Base-by-base conservation (phyloP, 371 early-diverging fungal genomes). In the Globomyces sp. region DNA sequence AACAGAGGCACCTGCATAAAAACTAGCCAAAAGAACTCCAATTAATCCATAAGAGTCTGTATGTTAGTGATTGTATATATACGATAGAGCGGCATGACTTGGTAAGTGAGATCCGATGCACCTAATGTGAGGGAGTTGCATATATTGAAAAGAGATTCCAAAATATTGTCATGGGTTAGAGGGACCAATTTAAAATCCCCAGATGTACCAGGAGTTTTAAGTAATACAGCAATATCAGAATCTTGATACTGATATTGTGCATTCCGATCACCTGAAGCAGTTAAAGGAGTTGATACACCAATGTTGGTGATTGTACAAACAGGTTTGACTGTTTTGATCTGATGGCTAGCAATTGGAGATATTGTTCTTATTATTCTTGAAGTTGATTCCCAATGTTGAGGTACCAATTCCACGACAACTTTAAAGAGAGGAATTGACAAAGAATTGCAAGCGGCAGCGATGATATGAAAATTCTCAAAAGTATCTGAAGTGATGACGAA, bases 51-150 rank as follows among this genome's bases (percentile, higher is more conserved):
- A 93, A 0, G 93, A 93, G 69, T 94, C 24, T 24, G 24, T 24
- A 24, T 24, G 24, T 24, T 24, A 24, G 24, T 24, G 24, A 24
- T 24, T 24, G 24, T 24, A 24, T 24, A 24, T 24, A 24, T 24
- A 24, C 24, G 95, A 80, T 92, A 92, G n/a, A 94, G 80, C 2
- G 95, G 94, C 94, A 93, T 93, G 8, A 93, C 93, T 41, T 92
- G 64, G 62, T 87, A 78, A 1, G 90, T 85, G 4, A 84, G 69
- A 72, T 94, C 95, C 1, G 63, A 44, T 5, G 82, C 68, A 1
- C 70, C 70, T 37, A 94, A 78, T 41, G 85, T 70, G 71, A 91
- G 92, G 2, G 92, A 89, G 9, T 73, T 60, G 11, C 82, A 68
- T 58, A 92, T 92, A 74, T 92, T 93, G 39, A 70, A 69, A 85